Percentiles rank a stretch among this genome's conserved stretches.
Evolutionary conservation across 805 yeast species (phyloP).

Genomic region (Pichia phayaonensis): DNA sequence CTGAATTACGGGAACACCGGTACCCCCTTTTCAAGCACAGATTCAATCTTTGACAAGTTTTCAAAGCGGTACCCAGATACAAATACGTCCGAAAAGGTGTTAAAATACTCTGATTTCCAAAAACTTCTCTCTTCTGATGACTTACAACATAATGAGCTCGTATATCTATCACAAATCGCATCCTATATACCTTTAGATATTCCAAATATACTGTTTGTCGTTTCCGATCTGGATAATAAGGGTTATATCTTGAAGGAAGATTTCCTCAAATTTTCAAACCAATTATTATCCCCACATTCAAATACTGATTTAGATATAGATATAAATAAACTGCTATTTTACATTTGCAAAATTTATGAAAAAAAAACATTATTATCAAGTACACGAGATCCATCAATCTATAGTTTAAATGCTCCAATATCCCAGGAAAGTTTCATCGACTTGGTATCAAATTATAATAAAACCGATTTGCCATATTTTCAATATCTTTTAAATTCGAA

Average conservation of each 20-base stretch:
- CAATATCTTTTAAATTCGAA: slow-evolving; percentile 8
- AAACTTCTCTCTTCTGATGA: slow-evolving; percentile 37
- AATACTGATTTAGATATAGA: slow-evolving; percentile 42
- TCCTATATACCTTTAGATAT: slow-evolving; percentile 43
- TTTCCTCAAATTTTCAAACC: slow-evolving; percentile 64
- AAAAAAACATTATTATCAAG: slow-evolving; percentile 1
- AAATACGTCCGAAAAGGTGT: slow-evolving; percentile 25
- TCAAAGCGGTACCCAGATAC: slow-evolving; percentile 31
- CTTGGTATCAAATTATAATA: slow-evolving; percentile 7
- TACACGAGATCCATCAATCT: not conserved
- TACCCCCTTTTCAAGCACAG: slow-evolving; percentile 12
- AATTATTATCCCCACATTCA: slow-evolving; percentile 25
- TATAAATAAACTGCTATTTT: slow-evolving; percentile 41
- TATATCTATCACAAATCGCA: slow-evolving; percentile 18
- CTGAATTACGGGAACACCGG: not conserved
- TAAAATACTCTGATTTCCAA: slow-evolving; percentile 33
- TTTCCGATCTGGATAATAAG: slow-evolving; percentile 65
- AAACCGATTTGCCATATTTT: slow-evolving; percentile 11
- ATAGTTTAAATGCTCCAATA: slow-evolving; percentile 2
- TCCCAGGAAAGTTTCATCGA: slow-evolving; percentile 1
- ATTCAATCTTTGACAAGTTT: slow-evolving; percentile 34
- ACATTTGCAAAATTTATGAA: slow-evolving; percentile 45
- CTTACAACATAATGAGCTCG: slow-evolving; percentile 7
- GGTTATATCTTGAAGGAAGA: slow-evolving; percentile 54
- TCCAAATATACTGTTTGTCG: slow-evolving; percentile 65